These are phyloP conservation scores for Silybum marianum DNA, from an alignment of 129 eudicot genomes.

Conservation along the genomic window DNA sequence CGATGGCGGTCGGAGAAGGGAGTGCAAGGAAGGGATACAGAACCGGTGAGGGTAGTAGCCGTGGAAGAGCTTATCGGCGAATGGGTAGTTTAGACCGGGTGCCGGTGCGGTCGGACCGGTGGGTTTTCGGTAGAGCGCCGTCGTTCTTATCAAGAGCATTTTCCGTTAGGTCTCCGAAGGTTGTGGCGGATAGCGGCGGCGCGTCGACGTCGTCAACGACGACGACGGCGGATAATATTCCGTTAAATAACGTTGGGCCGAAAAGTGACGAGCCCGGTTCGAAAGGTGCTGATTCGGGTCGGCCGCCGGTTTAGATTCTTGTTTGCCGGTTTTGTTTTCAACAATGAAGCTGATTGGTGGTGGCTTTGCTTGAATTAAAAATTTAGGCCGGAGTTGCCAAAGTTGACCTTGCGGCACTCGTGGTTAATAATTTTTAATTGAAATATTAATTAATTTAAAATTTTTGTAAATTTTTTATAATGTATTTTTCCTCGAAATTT, in stretches of 20 bases:
- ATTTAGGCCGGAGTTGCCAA: conserved; percentile 21
- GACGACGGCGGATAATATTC: conserved; percentile 34
- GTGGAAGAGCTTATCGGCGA: conserved; percentile 43
- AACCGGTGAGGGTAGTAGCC: conserved; percentile 50
- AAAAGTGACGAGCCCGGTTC: conserved; percentile 51
- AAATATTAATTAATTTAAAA: not conserved
- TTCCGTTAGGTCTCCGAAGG: conserved; percentile 60
- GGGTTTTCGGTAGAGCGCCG: conserved; percentile 56
- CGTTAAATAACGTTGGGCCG: conserved; percentile 46
- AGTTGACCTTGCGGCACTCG: conserved; percentile 14
- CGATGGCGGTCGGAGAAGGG: conserved; percentile 39
- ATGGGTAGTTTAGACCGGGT: conserved; percentile 52
- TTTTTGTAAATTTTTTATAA: conserved; percentile 22
- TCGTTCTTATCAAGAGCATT: conserved; percentile 59
- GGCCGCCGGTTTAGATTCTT: conserved; percentile 57
- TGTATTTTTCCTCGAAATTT: not conserved
- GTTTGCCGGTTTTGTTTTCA: not conserved
- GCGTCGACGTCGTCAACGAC: conserved; percentile 45
- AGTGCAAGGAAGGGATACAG: conserved; percentile 56
- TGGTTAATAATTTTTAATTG: conserved; percentile 19
- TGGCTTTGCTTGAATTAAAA: conserved; percentile 18
- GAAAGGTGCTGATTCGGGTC: conserved; percentile 40
- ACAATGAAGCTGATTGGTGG: not conserved
- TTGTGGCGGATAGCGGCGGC: conserved; percentile 52
- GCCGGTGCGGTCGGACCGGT: conserved; percentile 56